These are phyloP conservation scores for Chamaecrista fasciculata DNA, from an alignment of 306 rosid species.

Conservation along the genomic window DNA sequence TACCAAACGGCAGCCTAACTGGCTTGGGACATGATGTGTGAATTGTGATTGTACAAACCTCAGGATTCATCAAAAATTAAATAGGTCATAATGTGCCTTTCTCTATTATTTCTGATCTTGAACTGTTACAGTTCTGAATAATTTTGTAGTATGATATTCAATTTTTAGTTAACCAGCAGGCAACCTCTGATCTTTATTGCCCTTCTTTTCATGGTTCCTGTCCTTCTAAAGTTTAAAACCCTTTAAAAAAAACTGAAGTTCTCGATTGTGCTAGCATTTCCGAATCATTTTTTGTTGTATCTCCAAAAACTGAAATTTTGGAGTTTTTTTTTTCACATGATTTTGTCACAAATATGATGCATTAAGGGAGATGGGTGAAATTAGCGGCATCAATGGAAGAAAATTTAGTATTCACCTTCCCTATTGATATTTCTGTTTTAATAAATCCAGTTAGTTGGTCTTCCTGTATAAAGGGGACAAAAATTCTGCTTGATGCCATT, in stretches of 20 bases:
- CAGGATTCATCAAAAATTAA: not conserved
- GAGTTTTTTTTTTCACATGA: not conserved
- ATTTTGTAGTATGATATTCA: conserved; percentile 10
- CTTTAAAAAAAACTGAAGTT: not conserved
- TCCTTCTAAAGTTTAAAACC: not conserved
- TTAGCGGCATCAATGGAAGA: not conserved
- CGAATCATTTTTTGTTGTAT: not conserved
- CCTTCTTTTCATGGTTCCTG: conserved; percentile 9
- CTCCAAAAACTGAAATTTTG: not conserved
- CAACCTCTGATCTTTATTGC: not conserved
- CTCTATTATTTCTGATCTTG: not conserved
- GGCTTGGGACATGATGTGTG: conserved; percentile 30
- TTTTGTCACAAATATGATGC: not conserved
- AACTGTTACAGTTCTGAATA: not conserved
- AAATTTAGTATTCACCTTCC: not conserved
- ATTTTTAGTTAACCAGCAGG: not conserved
- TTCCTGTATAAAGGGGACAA: not conserved
- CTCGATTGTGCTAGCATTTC: not conserved
- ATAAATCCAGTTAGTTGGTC: not conserved
- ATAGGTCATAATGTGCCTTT: not conserved
- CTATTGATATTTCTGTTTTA: not conserved
- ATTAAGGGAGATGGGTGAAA: conserved; percentile 3
- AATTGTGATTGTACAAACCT: conserved; percentile 25
- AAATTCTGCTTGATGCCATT: not conserved
- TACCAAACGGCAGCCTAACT: conserved; percentile 54